Conservation (phyloP, 192 early-diverging fungal species). For the Coemansia umbellata region DNA sequence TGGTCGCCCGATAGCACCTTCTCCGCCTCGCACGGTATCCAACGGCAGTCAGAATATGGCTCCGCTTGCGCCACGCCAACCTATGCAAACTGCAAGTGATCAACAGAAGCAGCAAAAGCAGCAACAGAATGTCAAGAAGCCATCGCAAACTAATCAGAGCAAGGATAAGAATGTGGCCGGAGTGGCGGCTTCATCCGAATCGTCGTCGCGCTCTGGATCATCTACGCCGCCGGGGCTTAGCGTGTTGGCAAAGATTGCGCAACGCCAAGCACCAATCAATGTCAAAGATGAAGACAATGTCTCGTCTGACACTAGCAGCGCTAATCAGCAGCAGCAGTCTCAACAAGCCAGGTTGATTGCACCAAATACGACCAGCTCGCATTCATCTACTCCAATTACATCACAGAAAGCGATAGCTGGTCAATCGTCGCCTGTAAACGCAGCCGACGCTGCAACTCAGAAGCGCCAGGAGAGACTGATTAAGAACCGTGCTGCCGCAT, state of each 20-base stretch:
- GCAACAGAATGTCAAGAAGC: not conserved
- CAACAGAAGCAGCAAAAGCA: constrained; percentile 1
- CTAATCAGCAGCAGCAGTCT: not conserved
- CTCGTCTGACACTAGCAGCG: not conserved
- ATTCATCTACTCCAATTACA: not conserved
- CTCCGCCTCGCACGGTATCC: not conserved
- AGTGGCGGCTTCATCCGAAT: not conserved
- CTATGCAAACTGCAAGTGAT: no score
- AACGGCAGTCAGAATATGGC: constrained; percentile 2
- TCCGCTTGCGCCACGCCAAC: constrained; percentile 18
- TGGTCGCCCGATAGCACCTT: constrained; percentile 1
- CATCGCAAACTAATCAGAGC: not conserved
- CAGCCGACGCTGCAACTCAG: constrained; percentile 37
- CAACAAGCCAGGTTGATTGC: not conserved
- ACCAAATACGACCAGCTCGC: not conserved
- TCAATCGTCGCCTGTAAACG: not conserved
- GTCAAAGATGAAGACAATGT: constrained; percentile 4
- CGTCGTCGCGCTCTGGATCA: constrained; percentile 13
- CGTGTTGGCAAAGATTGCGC: constrained; percentile 40
- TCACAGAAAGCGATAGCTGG: not conserved
- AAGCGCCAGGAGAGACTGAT: constrained; percentile 87
- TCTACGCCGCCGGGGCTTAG: constrained; percentile 35
- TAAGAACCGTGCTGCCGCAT: constrained; percentile 88
- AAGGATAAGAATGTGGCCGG: not conserved
- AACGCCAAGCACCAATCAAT: constrained; percentile 29